A percentile compares a stretch with the other conserved stretches of the same genome.
Conservation (phyloP, 2,329 filamentous ascomycete species). For the Akanthomyces lecanii region DNA sequence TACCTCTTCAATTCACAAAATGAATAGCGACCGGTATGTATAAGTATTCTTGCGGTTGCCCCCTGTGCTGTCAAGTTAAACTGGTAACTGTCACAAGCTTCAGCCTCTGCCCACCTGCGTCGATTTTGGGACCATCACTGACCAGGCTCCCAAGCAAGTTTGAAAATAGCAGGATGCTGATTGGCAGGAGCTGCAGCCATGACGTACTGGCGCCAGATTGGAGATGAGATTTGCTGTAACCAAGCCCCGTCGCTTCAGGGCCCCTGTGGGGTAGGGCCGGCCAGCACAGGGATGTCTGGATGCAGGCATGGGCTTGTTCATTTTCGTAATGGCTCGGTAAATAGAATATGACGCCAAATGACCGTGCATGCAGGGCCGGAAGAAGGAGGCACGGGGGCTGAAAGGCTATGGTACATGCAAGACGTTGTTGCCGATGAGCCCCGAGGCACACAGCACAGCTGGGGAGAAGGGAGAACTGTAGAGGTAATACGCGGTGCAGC, state of each 20-base stretch:
- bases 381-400: slow-evolving; percentile 4
- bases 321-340: neutral
- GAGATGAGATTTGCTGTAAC: slow-evolving; percentile 17
- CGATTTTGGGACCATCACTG: neutral
- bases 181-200: slow-evolving; percentile 13
- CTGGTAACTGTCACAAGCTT: neutral
- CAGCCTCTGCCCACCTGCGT: neutral
- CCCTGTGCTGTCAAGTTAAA: too few species aligned
- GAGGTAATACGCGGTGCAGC: neutral
- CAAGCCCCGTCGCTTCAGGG: slow-evolving; percentile 2
- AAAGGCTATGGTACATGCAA: neutral
- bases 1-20: neutral
- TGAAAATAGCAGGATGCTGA: slow-evolving; percentile 13
- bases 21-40: too few species aligned
- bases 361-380: neutral
- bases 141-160: slow-evolving; percentile 4
- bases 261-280: slow-evolving; percentile 7
- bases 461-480: neutral
- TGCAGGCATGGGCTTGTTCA: neutral
- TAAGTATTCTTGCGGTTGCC: too few species aligned
- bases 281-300: neutral
- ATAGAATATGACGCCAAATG: neutral
- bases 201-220: slow-evolving; percentile 12
- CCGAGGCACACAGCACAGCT: neutral
- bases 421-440: slow-evolving; percentile 4